These are phyloP conservation scores for Metarhizium brunneum DNA, from an alignment of 2,329 filamentous ascomycete genomes.

Conservation along the genomic window DNA sequence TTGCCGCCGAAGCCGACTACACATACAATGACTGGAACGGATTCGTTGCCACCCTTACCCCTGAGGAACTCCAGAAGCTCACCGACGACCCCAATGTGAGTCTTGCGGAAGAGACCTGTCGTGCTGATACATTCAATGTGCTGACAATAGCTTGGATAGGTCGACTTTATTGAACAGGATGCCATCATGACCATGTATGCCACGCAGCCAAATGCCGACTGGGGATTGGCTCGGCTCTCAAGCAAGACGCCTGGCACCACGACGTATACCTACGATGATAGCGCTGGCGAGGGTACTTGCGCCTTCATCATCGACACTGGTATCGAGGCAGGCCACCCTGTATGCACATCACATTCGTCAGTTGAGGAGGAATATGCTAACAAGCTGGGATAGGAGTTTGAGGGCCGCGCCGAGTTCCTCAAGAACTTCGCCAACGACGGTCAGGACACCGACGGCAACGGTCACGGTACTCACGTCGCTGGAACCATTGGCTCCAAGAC, in stretches of 20 bases:
- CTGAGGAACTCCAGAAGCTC: constrained; percentile 16
- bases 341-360: constrained; percentile 12
- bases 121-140: neutral
- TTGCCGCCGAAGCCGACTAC: constrained; percentile 23
- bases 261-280: constrained; percentile 27
- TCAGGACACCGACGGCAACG: constrained; percentile 30
- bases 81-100: constrained; percentile 16
- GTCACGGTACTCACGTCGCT: constrained; percentile 38
- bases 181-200: constrained; percentile 40
- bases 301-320: constrained; percentile 38
- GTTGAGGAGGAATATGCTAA: neutral
- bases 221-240: constrained; percentile 31
- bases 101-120: neutral
- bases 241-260: constrained; percentile 15
- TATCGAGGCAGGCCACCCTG: constrained; percentile 24
- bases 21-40: constrained; percentile 19
- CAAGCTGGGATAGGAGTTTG: constrained; percentile 23
- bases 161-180: constrained; percentile 32
- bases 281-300: constrained; percentile 29
- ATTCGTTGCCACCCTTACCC: constrained; percentile 18
- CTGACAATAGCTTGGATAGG: constrained; percentile 4
- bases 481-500: constrained; percentile 32
- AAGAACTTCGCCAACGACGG: constrained; percentile 26
- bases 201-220: constrained; percentile 29
- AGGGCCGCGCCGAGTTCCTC: constrained; percentile 29